Base-by-base conservation (phyloP, 371 early-diverging fungal species). In the Enterospora canceri region DNA sequence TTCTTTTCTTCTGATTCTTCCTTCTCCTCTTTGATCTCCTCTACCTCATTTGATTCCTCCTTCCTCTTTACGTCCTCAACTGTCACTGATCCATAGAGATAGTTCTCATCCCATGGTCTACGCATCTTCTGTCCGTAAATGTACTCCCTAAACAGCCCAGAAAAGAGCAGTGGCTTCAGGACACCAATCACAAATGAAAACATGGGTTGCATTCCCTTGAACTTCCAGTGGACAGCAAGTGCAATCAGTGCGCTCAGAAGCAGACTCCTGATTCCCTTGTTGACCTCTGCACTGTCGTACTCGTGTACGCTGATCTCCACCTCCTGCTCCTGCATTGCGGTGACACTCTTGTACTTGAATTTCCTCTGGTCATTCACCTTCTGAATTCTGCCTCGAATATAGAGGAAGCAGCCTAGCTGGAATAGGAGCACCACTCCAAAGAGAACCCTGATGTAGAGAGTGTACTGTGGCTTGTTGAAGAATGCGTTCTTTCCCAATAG, bases 21-120 rank as follows among this genome's bases (percentile, higher is more conserved):
- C 26, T 48, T 61, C 46, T 40, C 40, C 40, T 40, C 40, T 12
- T 12, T n/a, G n/a, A 40, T 40, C n/a, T 35, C 65, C 53, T 51
- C 53, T 51, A 21, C 34, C 47, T 34, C 28, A n/a, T 51, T 34
- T 34, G 35, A 54, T 33, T 15, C 24, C 28, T 34, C 1, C 26
- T 35, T 29, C 32, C 33, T 56, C 47, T 53, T 64, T 64, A 64
- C 35, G 23, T 62, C 15, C 18, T 61, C 48, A 16, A 40, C 40
- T 40, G 23, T 24, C 34, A 65, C 46, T 19, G 54, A 24, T 2
- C 28, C 68, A 65, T 78, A 77, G 19, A 81, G 29, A 16, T 62
- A 59, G 50, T 81, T 81, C 23, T 71, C 53, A n/a, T 79, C 79
- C 50, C 71, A 81, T n/a, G 81, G 81, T 51, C 81, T 71, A 28